Percentiles rank a stretch among this genome's conserved stretches.
These are phyloP conservation scores for Macadamia tetraphylla DNA, from an alignment of 164 flowering plant species.

Conservation along the genomic window DNA sequence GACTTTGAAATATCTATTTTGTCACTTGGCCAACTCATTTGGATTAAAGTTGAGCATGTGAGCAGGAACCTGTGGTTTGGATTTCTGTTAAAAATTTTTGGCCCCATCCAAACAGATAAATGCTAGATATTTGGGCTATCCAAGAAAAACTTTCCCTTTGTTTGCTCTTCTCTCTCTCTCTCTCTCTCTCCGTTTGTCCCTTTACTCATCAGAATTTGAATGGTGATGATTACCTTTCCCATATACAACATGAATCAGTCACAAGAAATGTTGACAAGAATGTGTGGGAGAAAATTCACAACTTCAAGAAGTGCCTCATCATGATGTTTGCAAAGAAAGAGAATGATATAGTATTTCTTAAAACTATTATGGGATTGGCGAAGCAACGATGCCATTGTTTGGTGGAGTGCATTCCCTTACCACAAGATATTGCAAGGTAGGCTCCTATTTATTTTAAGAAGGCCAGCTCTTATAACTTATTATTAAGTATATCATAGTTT, in stretches of 20 bases:
- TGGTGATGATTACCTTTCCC: constrained; percentile 3
- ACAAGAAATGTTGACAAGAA: constrained; percentile 67
- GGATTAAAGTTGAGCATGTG: too few relatives aligned
- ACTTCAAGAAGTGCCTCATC: constrained; percentile 92
- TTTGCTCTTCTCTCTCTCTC: neutral
- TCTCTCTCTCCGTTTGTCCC: neutral
- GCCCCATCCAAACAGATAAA: too few relatives aligned
- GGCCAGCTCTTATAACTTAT: constrained; percentile 29
- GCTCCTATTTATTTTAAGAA: constrained; percentile 87
- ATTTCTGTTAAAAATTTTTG: too few relatives aligned
- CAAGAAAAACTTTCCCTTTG: too few relatives aligned
- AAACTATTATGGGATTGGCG: constrained; percentile 76
- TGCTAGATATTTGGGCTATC: neutral
- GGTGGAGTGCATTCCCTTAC: constrained; percentile 89
- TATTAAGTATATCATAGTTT: neutral
- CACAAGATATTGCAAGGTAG: constrained; percentile 57
- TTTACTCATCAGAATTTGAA: neutral
- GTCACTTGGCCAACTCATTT: too few relatives aligned
- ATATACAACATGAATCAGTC: constrained; percentile 74
- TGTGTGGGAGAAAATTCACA: constrained; percentile 88
- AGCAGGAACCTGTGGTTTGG: too few relatives aligned
- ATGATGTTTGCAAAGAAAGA: constrained; percentile 86
- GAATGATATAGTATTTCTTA: too few relatives aligned
- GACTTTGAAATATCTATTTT: too few relatives aligned
- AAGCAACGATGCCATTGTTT: constrained; percentile 85